A percentile compares a stretch with the other conserved stretches of the same genome.
phyloP scores from a whole-genome alignment of 345 rosid species.

The Pugionium dolabratum region DNA sequence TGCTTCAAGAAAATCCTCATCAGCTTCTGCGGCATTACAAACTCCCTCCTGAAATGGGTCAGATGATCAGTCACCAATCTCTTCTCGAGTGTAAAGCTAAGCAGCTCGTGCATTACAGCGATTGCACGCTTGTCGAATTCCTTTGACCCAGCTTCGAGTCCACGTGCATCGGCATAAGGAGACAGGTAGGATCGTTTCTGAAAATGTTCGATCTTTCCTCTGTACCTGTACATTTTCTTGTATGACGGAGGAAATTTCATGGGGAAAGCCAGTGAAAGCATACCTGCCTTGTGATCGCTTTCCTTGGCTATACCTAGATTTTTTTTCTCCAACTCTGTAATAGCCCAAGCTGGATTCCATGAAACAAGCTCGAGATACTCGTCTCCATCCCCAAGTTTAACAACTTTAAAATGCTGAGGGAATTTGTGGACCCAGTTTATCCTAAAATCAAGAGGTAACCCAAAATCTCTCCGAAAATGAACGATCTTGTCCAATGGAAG shows the following conservation, averaged over 20 bases:
- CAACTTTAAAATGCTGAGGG: constrained; percentile 67
- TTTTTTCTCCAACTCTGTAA: constrained; percentile 80
- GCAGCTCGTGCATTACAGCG: constrained; percentile 84
- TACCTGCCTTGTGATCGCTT: constrained; percentile 53
- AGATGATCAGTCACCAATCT: constrained; percentile 88
- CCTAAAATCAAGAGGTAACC: constrained; percentile 77
- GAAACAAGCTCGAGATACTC: constrained; percentile 71
- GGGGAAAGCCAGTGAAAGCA: constrained; percentile 73
- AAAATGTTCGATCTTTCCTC: constrained; percentile 80
- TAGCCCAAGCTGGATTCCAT: constrained; percentile 85
- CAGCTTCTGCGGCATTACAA: constrained; percentile 89
- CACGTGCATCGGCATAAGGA: constrained; percentile 76
- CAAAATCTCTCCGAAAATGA: constrained; percentile 80
- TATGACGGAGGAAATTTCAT: constrained; percentile 72
- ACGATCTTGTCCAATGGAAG: constrained; percentile 68
- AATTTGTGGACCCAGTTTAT: constrained; percentile 63
- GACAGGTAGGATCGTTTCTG: constrained; percentile 78
- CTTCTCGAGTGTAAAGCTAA: constrained; percentile 85
- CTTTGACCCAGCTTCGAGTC: constrained; percentile 68
- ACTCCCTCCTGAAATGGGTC: constrained; percentile 74
- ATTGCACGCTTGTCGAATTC: constrained; percentile 93
- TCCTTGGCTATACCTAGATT: constrained; percentile 48
- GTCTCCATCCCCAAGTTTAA: constrained; percentile 44
- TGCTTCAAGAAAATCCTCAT: constrained; percentile 93
- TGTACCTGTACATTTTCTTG: constrained; percentile 72